Conservation (phyloP, 139 green algal genomes). For the Chlamydomonas sphaeroides region DNA sequence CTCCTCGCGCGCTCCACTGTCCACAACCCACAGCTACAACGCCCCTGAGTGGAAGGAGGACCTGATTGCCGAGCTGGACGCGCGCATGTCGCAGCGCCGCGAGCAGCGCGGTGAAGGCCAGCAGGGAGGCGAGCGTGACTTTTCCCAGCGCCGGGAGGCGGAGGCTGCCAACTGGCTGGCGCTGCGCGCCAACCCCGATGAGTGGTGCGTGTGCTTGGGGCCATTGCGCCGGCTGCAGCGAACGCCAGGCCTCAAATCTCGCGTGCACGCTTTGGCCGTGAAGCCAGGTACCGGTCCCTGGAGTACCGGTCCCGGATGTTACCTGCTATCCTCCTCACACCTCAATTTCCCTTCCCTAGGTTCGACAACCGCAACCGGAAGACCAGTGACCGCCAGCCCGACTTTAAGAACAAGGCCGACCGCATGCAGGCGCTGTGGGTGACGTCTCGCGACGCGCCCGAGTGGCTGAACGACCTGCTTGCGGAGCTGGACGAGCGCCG, state of each 20-base stretch:
- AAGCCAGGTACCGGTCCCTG: no score
- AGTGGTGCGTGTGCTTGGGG: conserved; percentile 47
- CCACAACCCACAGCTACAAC: no score
- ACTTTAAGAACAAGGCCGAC: conserved; percentile 61
- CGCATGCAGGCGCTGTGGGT: conserved; percentile 41
- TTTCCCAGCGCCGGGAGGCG: background rate
- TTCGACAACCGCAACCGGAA: conserved; percentile 67
- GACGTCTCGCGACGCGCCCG: background rate
- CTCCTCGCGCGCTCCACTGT: no score
- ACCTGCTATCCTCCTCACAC: no score
- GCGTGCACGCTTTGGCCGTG: no score
- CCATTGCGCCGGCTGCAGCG: no score
- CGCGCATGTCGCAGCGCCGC: background rate
- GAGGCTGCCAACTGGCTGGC: conserved; percentile 14
- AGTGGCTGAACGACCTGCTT: conserved; percentile 5
- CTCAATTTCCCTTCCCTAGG: no score
- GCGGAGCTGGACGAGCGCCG: background rate
- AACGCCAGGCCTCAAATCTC: no score
- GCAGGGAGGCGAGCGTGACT: background rate
- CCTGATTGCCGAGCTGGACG: conserved; percentile 11
- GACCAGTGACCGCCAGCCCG: conserved; percentile 51
- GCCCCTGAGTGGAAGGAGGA: conserved; percentile 8
- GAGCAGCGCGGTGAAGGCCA: background rate
- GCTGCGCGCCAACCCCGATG: conserved; percentile 23
- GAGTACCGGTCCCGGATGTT: no score